These are phyloP conservation scores for Trypanosoma cruzi DNA, from an alignment of 208 protist species.

Conservation along the genomic window DNA sequence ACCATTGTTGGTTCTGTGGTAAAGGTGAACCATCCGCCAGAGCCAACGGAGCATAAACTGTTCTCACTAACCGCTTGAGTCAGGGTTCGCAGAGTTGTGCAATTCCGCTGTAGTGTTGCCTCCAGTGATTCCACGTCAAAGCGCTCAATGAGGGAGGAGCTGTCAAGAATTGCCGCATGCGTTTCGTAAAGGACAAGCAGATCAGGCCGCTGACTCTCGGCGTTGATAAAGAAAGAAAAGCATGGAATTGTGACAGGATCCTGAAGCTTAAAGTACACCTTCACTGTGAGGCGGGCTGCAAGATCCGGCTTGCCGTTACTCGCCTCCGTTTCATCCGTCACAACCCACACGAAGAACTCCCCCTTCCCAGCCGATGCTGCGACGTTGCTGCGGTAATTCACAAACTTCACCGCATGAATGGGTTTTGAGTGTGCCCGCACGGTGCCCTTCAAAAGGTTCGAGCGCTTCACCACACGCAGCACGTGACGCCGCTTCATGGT, in stretches of 20 bases:
- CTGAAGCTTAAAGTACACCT: conserved; percentile 75
- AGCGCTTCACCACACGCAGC: conserved; percentile 66
- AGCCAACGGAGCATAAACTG: conserved; percentile 63
- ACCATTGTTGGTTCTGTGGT: conserved; percentile 64
- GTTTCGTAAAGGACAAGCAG: conserved; percentile 76
- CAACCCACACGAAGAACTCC: conserved; percentile 86
- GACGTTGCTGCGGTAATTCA: conserved; percentile 91
- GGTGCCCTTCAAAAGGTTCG: conserved; percentile 57
- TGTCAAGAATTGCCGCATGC: conserved; percentile 72
- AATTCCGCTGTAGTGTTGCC: conserved; percentile 50
- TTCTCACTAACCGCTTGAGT: conserved; percentile 29
- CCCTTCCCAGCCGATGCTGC: conserved; percentile 57
- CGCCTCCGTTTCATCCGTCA: conserved; percentile 19
- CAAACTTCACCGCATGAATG: conserved; percentile 73
- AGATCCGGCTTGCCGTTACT: neutral
- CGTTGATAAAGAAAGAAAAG: conserved; percentile 89
- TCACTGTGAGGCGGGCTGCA: conserved; percentile 44
- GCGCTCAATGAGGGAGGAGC: conserved; percentile 69
- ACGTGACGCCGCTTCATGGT: conserved; percentile 71
- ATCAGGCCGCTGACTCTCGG: conserved; percentile 54
- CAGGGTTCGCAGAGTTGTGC: conserved; percentile 58
- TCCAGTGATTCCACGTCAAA: conserved; percentile 45
- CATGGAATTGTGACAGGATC: conserved; percentile 63
- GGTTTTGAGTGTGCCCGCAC: conserved; percentile 54
- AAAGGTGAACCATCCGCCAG: conserved; percentile 85